Evolutionary conservation across 495 filamentous ascomycete genomes (phyloP), one percentile per base, ranked within the genome.

Genomic region (Hypoxylon fragiforme): DNA sequence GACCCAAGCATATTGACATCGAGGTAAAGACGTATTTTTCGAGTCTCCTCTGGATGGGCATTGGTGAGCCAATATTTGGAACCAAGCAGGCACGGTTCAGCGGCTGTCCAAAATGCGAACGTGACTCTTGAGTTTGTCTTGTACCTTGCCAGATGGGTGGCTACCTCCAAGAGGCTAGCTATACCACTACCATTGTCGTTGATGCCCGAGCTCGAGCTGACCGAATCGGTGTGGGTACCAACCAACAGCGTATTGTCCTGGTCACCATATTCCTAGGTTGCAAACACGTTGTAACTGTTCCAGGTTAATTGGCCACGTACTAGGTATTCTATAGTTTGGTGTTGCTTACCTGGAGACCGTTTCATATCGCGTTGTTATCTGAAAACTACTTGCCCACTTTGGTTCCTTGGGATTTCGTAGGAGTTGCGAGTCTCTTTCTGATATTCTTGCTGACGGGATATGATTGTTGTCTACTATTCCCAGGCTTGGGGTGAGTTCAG

Each of bases 1-100:
- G 75, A 80, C 14, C 81, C 84, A 38, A 85, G 78, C 84, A 86
- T 87, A 65, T 85, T 82, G 59, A 84, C 82, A 66, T 87, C 83
- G 52, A 86, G 80, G 57, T 85, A 84, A 1, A 85, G 74, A 0
- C 70, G 63, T 50, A 87, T 78, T 39, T 81, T 81, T 11, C 52
- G 64, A 16, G 73, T 69, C 39, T 82, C 81, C 3, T 62, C 66
- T 0, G 59, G 32, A 19, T 67, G 45, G n/a, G 78, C 69, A 14
- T 48, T 64, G 5, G 66, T 59, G 46, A 84, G 70, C 65, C 81
- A 85, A 60, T 75, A 72, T 7, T 68, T 70, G 28, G 77, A 77
- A 26, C 84, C 84, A 18, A 85, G 50, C 13, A 84, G 70, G 37
- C 79, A 77, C 30, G 69, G 72, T 61, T 80, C 75, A 51, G 83